Conservation (phyloP, 1,139 yeast species). For the Eremothecium sinecaudum region DNA sequence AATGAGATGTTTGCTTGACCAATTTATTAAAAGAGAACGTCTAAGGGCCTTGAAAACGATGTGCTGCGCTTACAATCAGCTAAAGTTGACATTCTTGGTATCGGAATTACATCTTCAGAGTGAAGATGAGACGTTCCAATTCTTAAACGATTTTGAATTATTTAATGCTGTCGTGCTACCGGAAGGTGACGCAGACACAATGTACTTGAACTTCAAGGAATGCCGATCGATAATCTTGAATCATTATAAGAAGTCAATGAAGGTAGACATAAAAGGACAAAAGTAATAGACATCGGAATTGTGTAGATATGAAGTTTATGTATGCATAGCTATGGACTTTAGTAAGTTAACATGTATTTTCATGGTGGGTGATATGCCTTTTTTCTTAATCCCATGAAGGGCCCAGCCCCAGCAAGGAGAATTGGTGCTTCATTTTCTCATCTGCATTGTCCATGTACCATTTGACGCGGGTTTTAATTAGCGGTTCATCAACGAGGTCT, state of each 20-base stretch:
- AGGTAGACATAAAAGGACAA: conserved; percentile 90
- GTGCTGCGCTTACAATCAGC: conserved; percentile 49
- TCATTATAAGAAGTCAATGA: conserved; percentile 41
- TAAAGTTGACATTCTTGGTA: conserved; percentile 40
- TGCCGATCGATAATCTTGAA: conserved; percentile 39
- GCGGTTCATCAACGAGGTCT: conserved; percentile 48
- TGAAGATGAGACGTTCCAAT: conserved; percentile 32
- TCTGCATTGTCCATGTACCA: conserved; percentile 56
- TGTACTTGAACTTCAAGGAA: conserved; percentile 32
- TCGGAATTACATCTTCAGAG: conserved; percentile 41
- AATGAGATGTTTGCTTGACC: conserved; percentile 35
- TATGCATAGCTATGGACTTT: too few species aligned
- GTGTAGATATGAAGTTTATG: too few species aligned
- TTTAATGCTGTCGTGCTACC: conserved; percentile 31
- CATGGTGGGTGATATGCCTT: too few species aligned
- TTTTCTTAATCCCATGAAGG: conserved; percentile 43
- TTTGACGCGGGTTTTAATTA: conserved; percentile 47
- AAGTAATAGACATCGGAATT: conserved; percentile 40
- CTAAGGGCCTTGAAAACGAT: conserved; percentile 51
- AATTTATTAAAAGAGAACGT: conserved; percentile 48
- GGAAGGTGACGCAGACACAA: conserved; percentile 25
- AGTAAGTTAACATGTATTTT: too few species aligned
- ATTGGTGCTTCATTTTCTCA: conserved; percentile 49
- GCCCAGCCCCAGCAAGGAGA: conserved; percentile 60
- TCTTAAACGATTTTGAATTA: conserved; percentile 38